Percentiles rank a stretch among this genome's conserved stretches.
Conservation (phyloP, 768 basidiomycete species). For the Collybia nuda region DNA sequence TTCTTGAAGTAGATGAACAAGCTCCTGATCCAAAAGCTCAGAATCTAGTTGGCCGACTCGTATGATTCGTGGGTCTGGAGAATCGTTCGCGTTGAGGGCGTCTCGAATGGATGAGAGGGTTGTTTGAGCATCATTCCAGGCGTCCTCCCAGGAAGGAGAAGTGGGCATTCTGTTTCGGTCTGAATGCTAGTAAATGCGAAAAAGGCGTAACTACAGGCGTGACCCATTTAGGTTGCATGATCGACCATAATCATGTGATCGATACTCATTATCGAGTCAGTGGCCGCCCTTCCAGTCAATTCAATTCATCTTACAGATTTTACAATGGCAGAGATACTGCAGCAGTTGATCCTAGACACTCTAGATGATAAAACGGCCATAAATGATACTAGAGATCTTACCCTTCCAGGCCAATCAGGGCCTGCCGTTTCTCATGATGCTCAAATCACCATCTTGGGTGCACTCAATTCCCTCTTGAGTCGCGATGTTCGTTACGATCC, state of each 20-base stretch:
- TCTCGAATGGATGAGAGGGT: slow-evolving; percentile 47
- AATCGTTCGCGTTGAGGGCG: slow-evolving; percentile 28
- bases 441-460: slow-evolving; percentile 85
- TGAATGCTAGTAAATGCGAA: not conserved
- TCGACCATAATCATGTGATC: slow-evolving; percentile 9
- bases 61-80: slow-evolving; percentile 47
- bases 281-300: not conserved
- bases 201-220: slow-evolving; percentile 11
- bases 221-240: not conserved
- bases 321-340: slow-evolving; percentile 74
- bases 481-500: slow-evolving; percentile 63
- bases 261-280: slow-evolving; percentile 13
- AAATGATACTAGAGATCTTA: slow-evolving; percentile 66
- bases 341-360: slow-evolving; percentile 75
- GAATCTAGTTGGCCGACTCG: slow-evolving; percentile 93
- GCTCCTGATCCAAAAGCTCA: slow-evolving; percentile 85
- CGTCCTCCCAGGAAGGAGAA: slow-evolving; percentile 49
- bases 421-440: slow-evolving; percentile 68
- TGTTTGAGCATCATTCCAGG: slow-evolving; percentile 64
- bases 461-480: slow-evolving; percentile 85
- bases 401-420: slow-evolving; percentile 60
- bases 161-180: slow-evolving; percentile 14
- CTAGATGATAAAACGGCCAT: slow-evolving; percentile 59
- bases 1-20: slow-evolving; percentile 77
- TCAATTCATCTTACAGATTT: slow-evolving; percentile 2